Percentiles rank a stretch among this genome's conserved stretches.
These are phyloP conservation scores for Penicillium paxilli DNA, from an alignment of 495 filamentous ascomycete species.

Conservation along the genomic window DNA sequence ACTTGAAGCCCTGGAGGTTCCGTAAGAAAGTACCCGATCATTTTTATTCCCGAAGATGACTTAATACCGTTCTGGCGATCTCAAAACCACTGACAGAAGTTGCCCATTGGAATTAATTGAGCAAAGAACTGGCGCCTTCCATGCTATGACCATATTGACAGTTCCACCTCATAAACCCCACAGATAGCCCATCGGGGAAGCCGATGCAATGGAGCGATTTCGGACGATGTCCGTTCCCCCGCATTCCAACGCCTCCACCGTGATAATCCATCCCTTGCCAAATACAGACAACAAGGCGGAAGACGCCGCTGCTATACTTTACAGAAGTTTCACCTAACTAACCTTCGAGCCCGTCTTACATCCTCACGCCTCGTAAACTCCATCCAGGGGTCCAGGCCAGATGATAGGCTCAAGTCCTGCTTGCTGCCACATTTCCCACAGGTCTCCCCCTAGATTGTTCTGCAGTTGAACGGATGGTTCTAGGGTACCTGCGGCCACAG, in stretches of 20 bases:
- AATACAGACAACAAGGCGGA: background rate
- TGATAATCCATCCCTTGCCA: background rate
- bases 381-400: background rate
- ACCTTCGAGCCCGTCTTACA: background rate
- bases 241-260: background rate
- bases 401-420: background rate
- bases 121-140: no score
- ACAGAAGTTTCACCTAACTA: background rate
- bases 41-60: no score
- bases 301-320: background rate
- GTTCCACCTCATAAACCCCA: background rate
- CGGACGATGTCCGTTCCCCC: background rate
- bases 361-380: background rate
- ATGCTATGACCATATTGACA: no score
- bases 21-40: no score
- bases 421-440: constrained; percentile 9
- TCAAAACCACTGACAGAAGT: no score
- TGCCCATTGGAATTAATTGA: no score
- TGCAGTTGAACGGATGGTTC: background rate
- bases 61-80: no score
- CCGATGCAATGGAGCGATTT: background rate
- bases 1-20: no score
- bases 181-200: background rate
- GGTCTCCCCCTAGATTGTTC: background rate
- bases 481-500: background rate